Conservation (phyloP, 1,284 basidiomycete species). For the Golubevia pallescens region DNA sequence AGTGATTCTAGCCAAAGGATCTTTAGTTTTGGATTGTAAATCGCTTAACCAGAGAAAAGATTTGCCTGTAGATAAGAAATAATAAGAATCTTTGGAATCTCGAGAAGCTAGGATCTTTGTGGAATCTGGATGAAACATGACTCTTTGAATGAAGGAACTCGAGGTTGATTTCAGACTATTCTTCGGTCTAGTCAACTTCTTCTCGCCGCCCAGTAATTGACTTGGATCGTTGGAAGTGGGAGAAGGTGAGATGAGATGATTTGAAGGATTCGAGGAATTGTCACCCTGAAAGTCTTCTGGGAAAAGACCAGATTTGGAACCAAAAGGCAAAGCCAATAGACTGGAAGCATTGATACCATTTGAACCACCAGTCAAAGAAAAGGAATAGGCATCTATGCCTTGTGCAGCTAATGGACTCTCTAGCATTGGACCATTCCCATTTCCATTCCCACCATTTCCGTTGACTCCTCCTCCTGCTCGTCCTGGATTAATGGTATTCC, state of each 20-base stretch:
- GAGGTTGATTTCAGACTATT: slow-evolving; percentile 41
- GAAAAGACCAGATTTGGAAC: neutral
- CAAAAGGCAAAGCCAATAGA: slow-evolving; percentile 15
- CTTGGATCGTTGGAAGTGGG: neutral
- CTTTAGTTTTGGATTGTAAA: neutral
- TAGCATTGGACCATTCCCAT: slow-evolving; percentile 24
- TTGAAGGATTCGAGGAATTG: neutral
- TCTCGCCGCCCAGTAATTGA: slow-evolving; percentile 6
- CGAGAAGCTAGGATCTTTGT: slow-evolving; percentile 34
- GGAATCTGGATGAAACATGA: slow-evolving; percentile 38
- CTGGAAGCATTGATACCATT: slow-evolving; percentile 31
- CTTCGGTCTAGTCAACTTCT: slow-evolving; percentile 42
- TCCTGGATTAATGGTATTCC: no score
- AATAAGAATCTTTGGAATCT: slow-evolving; percentile 29
- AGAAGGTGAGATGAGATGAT: neutral
- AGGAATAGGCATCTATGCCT: slow-evolving; percentile 41
- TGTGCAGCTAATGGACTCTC: slow-evolving; percentile 37
- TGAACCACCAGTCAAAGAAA: slow-evolving; percentile 28
- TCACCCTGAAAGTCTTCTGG: neutral
- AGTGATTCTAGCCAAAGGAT: slow-evolving; percentile 34
- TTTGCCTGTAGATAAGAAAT: slow-evolving; percentile 35
- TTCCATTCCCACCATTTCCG: no score
- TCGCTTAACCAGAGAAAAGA: slow-evolving; percentile 51
- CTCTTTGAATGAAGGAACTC: slow-evolving; percentile 47
- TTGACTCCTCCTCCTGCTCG: no score